Evolutionary conservation across 768 basidiomycete genomes (phyloP), one percentile per base, ranked within the genome.

Genomic region (Russula olivacea): DNA sequence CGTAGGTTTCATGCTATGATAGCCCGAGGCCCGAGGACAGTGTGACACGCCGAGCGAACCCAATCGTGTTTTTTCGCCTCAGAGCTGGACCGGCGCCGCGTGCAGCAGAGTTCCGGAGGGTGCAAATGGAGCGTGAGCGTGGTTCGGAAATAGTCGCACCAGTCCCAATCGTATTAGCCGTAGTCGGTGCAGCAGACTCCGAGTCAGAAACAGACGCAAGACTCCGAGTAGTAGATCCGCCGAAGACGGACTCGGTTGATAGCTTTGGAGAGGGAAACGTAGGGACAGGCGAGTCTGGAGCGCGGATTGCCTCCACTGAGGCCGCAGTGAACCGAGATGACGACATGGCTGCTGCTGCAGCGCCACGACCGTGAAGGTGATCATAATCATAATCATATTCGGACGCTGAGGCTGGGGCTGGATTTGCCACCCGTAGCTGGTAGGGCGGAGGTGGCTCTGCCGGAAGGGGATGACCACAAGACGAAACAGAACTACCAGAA

Each of bases 201-300:
- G 38, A 17, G 38, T 17, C 15, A 3, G 64, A 47, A 25, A 49
- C 2, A 19, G 66, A 55, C 40, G 38, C 56, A 36, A 65, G 47
- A 55, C 53, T 66, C 17, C 62, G 57, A 17, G 53, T 40, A 6
- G 3, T 30, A 2, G 66, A 61, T 6, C 50, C 66, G 30, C 50
- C 66, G 30, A 66, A 68, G 3, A 59, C 64, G 45, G 53, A 55
- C 28, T 66, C 59, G 0, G 57, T 55, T 9, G 66, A 64, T 10
- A 45, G 45, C 17, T 61, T 56, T 4, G 66, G 64, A 11, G 64
- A 61, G 10, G 65, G 55, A 12, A 66, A 41, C 3, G 21, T 17
- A 7, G 64, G 66, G 34, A 66, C 61, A 6, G 66, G 66, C 11
- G 66, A 68, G 41, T 68, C 66, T 3, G 54, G 65, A 9, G 66